These are phyloP conservation scores for Neoascochyta sp. DNA, from an alignment of 2,329 filamentous ascomycete species.

Conservation along the genomic window DNA sequence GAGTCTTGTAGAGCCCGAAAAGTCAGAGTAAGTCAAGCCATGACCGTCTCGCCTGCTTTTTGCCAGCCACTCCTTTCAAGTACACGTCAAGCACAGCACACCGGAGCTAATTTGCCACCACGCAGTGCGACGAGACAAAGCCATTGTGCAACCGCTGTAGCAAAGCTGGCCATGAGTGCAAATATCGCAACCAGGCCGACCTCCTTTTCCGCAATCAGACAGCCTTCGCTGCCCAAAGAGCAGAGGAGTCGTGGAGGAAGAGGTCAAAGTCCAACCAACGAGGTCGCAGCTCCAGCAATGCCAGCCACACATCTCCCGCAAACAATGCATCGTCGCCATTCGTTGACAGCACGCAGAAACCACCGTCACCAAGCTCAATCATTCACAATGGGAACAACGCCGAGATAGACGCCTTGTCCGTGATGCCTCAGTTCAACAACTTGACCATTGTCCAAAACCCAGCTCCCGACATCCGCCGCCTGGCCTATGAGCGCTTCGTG, in stretches of 20 bases:
- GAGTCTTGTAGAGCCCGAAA: conserved; percentile 33
- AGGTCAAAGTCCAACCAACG: conserved; percentile 27
- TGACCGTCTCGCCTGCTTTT: neutral
- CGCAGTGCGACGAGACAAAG: conserved; percentile 35
- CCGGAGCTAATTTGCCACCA: too few relatives aligned
- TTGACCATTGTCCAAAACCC: conserved; percentile 11
- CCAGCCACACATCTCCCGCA: conserved; percentile 10
- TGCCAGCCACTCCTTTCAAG: too few relatives aligned
- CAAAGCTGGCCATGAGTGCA: conserved; percentile 28
- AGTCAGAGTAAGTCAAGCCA: conserved; percentile 27
- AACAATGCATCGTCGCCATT: conserved; percentile 11
- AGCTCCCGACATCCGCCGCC: conserved; percentile 17
- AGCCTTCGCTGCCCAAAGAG: conserved; percentile 30
- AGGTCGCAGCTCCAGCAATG: conserved; percentile 9
- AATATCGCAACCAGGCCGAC: conserved; percentile 32
- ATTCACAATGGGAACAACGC: conserved; percentile 1
- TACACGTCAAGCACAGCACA: conserved; percentile 1
- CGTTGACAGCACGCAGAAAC: conserved; percentile 4
- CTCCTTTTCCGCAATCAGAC: conserved; percentile 36
- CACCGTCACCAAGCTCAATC: conserved; percentile 4
- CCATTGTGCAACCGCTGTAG: conserved; percentile 29
- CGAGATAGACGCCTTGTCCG: neutral
- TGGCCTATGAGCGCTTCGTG: conserved; percentile 31
- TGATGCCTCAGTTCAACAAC: conserved; percentile 7
- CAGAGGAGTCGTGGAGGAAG: conserved; percentile 35